Base-by-base conservation (phyloP, 2,329 filamentous ascomycete genomes). In the Botrytis byssoidea region DNA sequence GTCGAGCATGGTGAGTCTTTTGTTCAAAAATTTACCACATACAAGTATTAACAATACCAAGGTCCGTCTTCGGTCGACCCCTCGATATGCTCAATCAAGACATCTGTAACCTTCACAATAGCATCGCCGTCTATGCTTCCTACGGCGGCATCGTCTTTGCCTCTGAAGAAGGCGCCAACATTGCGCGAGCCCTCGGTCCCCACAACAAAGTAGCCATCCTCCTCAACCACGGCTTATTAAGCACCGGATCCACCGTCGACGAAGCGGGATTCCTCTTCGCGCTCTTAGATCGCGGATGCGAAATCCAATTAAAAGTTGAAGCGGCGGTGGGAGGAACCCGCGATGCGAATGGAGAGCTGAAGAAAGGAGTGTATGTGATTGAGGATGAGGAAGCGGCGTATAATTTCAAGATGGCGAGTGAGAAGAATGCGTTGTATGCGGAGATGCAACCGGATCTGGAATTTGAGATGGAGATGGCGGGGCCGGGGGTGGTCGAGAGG, bases 81-180 rank as follows among this genome's bases (percentile, higher is more conserved):
- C 83, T 93, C 29, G 91, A 93, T 74, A 93, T 93, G 90, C 83
- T 93, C 72, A 92, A 88, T 70, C 91, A 89, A 82, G 91, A 90
- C 80, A 86, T 90, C 4, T 88, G 87, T 78, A 89, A 88, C 77
- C 86, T 93, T 75, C 88, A 92, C 81, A 86, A 89, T 29, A 86
- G 88, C 8, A 90, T 92, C 78, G 86, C 86, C 16, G 89, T 93
- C 2, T 92, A 93, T 79, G 81, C 87, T 25, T 86, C 87, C 12
- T 92, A 91, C 79, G 89, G 89, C 6, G 90, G 90, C 5, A 85
- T 91, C 4, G 90, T 91, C 0, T 84, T 92, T 46, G 86, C 83
- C 1, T 85, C 84, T n/a, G 88, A 88, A 73, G 92, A 94, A 80
- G 91, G 91, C 1, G 82, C 86, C 77, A 84, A 86, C 60, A 89